Evolutionary conservation across 1,284 basidiomycete species (phyloP).

Genomic region (Microbotryum saponariae): DNA sequence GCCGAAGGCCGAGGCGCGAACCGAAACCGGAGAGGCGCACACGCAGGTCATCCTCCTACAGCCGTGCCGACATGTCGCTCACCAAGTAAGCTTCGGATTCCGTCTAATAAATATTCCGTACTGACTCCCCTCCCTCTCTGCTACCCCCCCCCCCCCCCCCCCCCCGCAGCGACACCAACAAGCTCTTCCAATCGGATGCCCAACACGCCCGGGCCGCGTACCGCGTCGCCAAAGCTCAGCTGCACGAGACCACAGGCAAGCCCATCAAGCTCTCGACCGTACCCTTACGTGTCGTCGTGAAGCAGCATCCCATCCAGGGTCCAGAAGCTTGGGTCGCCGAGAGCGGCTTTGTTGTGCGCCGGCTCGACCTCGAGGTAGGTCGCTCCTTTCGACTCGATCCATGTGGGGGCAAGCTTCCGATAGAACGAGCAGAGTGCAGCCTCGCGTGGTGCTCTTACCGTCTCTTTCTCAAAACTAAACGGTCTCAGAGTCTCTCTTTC

Average conservation of each 20-base stretch:
- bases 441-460: neutral
- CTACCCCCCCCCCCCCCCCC: too few species aligned
- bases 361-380: slow-evolving; percentile 64
- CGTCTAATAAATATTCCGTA: too few species aligned
- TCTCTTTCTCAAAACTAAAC: neutral
- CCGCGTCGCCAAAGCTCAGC: slow-evolving; percentile 13
- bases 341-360: slow-evolving; percentile 64
- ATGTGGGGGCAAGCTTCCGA: too few species aligned
- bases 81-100: too few species aligned
- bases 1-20: too few species aligned
- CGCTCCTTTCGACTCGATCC: neutral
- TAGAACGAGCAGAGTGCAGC: neutral
- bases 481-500: slow-evolving; percentile 4
- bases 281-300: slow-evolving; percentile 61
- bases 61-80: too few species aligned
- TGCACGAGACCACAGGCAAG: slow-evolving; percentile 50
- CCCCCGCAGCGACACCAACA: slow-evolving; percentile 41
- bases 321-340: slow-evolving; percentile 71
- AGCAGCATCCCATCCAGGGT: slow-evolving; percentile 8
- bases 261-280: slow-evolving; percentile 69
- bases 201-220: slow-evolving; percentile 50
- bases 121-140: too few species aligned
- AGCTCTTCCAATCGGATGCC: slow-evolving; percentile 62
- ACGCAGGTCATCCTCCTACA: too few species aligned
- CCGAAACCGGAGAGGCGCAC: too few species aligned